Conservation (phyloP, 2,329 filamentous ascomycete genomes). For the Seiridium unicorne region DNA sequence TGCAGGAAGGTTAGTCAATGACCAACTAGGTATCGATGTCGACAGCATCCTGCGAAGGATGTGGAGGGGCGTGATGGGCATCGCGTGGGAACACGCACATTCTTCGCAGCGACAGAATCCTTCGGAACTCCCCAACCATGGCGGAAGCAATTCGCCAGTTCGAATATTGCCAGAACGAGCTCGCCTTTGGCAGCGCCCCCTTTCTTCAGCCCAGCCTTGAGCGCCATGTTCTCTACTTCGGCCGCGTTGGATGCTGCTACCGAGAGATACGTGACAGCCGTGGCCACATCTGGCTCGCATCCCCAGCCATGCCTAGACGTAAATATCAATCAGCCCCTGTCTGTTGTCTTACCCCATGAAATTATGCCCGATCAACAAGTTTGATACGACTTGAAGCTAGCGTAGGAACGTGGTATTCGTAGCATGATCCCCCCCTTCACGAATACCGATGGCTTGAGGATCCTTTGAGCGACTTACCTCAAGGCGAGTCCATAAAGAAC, state of each 20-base stretch:
- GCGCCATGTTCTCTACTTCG: slow-evolving; percentile 78
- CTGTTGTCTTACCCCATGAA: background rate
- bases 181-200: slow-evolving; percentile 95
- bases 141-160: slow-evolving; percentile 89
- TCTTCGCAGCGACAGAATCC: slow-evolving; percentile 80
- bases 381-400: background rate
- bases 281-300: slow-evolving; percentile 67
- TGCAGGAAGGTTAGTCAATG: slow-evolving; percentile 35
- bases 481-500: slow-evolving; percentile 93
- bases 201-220: slow-evolving; percentile 85
- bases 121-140: slow-evolving; percentile 90
- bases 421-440: background rate
- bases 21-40: background rate
- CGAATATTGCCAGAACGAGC: slow-evolving; percentile 92
- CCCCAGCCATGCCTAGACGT: slow-evolving; percentile 83
- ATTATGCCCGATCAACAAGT: background rate
- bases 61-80: background rate
- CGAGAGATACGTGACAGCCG: slow-evolving; percentile 81
- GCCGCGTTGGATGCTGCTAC: slow-evolving; percentile 89
- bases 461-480: slow-evolving; percentile 52
- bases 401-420: background rate
- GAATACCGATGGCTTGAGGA: background rate
- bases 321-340: background rate
- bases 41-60: background rate
- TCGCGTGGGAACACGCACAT: slow-evolving; percentile 43